These are phyloP conservation scores for Aspergillus terreus DNA, from an alignment of 2,329 filamentous ascomycete genomes.

Conservation along the genomic window DNA sequence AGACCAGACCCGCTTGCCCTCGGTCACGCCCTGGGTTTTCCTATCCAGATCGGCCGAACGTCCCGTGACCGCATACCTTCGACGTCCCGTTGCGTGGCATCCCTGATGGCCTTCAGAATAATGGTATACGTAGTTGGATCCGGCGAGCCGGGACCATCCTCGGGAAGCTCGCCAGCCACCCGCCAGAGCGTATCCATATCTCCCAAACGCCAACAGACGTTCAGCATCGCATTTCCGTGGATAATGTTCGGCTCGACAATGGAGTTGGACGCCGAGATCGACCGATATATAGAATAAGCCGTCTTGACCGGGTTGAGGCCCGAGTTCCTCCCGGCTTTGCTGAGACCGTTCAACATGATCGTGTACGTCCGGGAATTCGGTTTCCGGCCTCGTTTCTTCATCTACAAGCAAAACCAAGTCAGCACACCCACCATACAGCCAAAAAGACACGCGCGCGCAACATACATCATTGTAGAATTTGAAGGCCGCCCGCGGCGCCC, in stretches of 20 bases:
- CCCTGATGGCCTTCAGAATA: constrained; percentile 72
- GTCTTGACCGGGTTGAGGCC: constrained; percentile 59
- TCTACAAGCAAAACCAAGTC: constrained; percentile 48
- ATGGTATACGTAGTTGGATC: constrained; percentile 74
- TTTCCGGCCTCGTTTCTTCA: constrained; percentile 86
- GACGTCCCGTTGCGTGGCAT: constrained; percentile 35
- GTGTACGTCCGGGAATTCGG: constrained; percentile 84
- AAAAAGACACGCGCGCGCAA: background rate
- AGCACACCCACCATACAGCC: background rate
- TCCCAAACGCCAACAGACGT: constrained; percentile 68
- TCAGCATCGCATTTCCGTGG: constrained; percentile 84
- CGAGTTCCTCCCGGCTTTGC: constrained; percentile 52
- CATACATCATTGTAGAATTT: constrained; percentile 84
- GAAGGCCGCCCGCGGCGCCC: constrained; percentile 61
- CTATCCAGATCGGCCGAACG: constrained; percentile 23
- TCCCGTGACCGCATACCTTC: constrained; percentile 28
- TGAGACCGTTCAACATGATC: constrained; percentile 73
- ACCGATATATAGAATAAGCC: constrained; percentile 72
- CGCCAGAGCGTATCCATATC: constrained; percentile 80
- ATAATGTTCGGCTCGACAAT: constrained; percentile 69
- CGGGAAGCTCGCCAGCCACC: constrained; percentile 68
- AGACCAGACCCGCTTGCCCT: constrained; percentile 74
- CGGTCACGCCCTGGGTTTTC: constrained; percentile 49
- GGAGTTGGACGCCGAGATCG: constrained; percentile 62
- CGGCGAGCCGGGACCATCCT: constrained; percentile 59